Conservation (phyloP, 1,139 yeast species). For the Suhomyces ambrosiae region DNA sequence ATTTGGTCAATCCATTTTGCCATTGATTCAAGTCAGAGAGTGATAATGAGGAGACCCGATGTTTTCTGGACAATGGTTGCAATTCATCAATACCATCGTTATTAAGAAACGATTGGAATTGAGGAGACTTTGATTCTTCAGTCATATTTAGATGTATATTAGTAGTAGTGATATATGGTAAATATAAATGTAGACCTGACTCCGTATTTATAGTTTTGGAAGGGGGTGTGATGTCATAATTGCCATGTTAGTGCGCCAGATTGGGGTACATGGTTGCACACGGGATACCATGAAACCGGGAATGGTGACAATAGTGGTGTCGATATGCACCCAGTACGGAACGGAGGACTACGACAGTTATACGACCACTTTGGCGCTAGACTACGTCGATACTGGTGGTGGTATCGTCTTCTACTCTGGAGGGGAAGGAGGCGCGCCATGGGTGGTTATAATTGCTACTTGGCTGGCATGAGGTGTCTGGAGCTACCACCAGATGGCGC, state of each 20-base stretch:
- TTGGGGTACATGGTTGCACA: constrained; percentile 1
- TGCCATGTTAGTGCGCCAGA: constrained; percentile 2
- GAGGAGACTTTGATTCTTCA: constrained; percentile 16
- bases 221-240: constrained; percentile 13
- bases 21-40: constrained; percentile 67
- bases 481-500: no score
- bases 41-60: constrained; percentile 69
- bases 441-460: background rate
- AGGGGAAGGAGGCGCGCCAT: no score
- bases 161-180: background rate
- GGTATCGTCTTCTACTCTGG: no score
- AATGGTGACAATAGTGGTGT: background rate
- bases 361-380: no score
- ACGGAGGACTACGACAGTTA: no score
- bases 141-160: constrained; percentile 4
- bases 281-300: no score
- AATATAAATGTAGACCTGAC: background rate
- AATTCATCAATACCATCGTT: constrained; percentile 72
- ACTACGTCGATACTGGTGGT: no score
- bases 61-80: constrained; percentile 61
- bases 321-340: no score
- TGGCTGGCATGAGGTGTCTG: background rate
- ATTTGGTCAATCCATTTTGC: constrained; percentile 55
- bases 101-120: constrained; percentile 56
- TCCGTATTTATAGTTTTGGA: constrained; percentile 11